phyloP scores from a whole-genome alignment of 2,329 filamentous ascomycete genomes.

The Plectosphaerella plurivora region DNA sequence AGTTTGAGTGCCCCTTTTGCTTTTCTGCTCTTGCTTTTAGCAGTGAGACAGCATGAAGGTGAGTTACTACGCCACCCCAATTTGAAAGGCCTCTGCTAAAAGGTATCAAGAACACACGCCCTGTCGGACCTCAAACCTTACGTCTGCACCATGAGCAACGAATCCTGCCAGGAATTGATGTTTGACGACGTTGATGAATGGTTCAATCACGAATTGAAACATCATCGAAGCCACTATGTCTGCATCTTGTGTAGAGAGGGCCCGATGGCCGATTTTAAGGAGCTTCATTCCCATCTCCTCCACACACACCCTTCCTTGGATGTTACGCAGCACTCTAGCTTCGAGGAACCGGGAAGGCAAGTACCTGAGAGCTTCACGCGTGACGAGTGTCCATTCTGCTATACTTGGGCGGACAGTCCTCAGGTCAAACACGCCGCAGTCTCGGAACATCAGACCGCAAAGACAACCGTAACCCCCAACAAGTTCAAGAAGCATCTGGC shows the following conservation, averaged over 20 bases:
- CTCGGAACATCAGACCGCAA: background rate
- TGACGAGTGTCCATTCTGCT: constrained; percentile 21
- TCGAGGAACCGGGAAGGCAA: constrained; percentile 17
- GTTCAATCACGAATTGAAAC: constrained; percentile 26
- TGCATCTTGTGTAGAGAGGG: constrained; percentile 15
- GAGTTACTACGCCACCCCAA: background rate
- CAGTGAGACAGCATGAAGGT: constrained; percentile 16
- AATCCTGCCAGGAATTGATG: constrained; percentile 19
- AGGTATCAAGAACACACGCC: constrained; percentile 19
- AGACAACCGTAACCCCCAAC: background rate
- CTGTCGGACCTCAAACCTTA: constrained; percentile 27
- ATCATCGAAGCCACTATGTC: constrained; percentile 20
- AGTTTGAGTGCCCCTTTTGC: constrained; percentile 17
- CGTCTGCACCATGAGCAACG: constrained; percentile 23
- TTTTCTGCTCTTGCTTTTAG: constrained; percentile 9
- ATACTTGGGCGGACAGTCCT: constrained; percentile 18
- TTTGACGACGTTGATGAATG: constrained; percentile 22
- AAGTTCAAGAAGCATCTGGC: constrained; percentile 7
- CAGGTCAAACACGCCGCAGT: background rate
- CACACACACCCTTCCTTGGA: background rate
- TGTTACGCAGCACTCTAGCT: constrained; percentile 10
- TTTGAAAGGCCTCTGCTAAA: background rate
- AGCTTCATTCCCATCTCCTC: constrained; percentile 6
- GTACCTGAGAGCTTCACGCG: constrained; percentile 13
- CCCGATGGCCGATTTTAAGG: constrained; percentile 4